phyloP scores from a whole-genome alignment of 2,329 filamentous ascomycete genomes.

The Sporothrix variecibatus region DNA sequence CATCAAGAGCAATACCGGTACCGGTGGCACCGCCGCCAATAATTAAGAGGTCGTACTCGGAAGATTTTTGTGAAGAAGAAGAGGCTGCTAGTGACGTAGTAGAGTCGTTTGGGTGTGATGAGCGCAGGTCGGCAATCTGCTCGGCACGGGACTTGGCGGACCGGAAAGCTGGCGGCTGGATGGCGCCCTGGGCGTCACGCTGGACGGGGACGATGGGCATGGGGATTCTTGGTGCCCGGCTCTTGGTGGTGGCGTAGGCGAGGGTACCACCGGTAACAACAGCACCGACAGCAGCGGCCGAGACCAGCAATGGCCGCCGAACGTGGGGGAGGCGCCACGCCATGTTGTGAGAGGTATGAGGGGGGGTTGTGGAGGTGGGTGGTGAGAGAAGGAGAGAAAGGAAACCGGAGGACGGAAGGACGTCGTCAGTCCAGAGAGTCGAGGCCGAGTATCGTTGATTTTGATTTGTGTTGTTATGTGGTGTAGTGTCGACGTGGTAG shows the following conservation, averaged over 20 bases:
- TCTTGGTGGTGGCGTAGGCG: background rate
- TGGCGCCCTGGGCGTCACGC: slow-evolving; percentile 22
- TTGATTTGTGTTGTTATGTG: background rate
- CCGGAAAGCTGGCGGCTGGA: slow-evolving; percentile 24
- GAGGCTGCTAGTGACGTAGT: slow-evolving; percentile 27
- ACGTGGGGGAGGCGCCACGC: slow-evolving; percentile 19
- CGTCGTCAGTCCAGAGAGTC: slow-evolving; percentile 9
- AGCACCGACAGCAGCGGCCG: slow-evolving; percentile 23
- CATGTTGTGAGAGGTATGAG: slow-evolving; percentile 2
- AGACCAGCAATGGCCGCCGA: slow-evolving; percentile 23
- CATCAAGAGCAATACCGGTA: slow-evolving; percentile 78
- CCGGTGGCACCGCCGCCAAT: slow-evolving; percentile 81
- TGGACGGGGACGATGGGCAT: slow-evolving; percentile 26
- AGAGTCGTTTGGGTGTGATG: background rate
- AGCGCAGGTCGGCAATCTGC: slow-evolving; percentile 24
- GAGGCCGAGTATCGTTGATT: background rate
- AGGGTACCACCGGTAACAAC: slow-evolving; percentile 21
- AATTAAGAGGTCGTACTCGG: slow-evolving; percentile 74
- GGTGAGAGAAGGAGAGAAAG: background rate
- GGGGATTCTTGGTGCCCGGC: background rate
- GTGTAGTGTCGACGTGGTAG: background rate
- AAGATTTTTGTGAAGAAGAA: slow-evolving; percentile 33
- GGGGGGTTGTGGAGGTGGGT: background rate
- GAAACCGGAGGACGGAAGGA: background rate
- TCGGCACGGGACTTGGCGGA: slow-evolving; percentile 22